Conservation (phyloP, 495 filamentous ascomycete genomes). For the Podospora tetraspora region DNA sequence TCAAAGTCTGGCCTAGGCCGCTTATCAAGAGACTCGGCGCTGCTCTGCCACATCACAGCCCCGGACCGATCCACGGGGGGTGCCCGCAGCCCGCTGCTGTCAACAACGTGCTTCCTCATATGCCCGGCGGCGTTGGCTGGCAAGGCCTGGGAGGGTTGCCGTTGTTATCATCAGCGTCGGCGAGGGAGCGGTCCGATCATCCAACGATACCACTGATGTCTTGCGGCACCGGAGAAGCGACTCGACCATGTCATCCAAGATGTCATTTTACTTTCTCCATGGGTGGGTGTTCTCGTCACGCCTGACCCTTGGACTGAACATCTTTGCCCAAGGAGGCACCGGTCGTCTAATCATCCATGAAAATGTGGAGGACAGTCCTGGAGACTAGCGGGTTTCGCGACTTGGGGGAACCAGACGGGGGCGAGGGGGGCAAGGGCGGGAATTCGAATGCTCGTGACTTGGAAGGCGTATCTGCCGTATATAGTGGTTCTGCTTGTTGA, state of each 20-base stretch:
- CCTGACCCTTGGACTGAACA: neutral
- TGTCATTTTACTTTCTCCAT: neutral
- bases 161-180: neutral
- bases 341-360: neutral
- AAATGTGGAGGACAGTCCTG: neutral
- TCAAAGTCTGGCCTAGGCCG: neutral
- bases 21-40: neutral
- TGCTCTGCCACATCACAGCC: neutral
- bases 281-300: neutral
- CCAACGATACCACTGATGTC: neutral
- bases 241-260: neutral
- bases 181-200: neutral
- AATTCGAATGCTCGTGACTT: conserved; percentile 18
- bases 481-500: conserved; percentile 27
- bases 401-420: neutral
- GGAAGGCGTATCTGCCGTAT: conserved; percentile 36
- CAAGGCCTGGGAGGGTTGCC: neutral
- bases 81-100: too few species aligned
- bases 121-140: neutral
- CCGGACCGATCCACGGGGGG: neutral
- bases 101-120: neutral
- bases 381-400: neutral
- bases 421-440: neutral
- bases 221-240: neutral
- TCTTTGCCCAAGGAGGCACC: neutral